A percentile compares a stretch with the other conserved stretches of the same genome.
Evolutionary conservation across 1,284 basidiomycete species (phyloP).

Genomic region (Meripilus lineatus): DNA sequence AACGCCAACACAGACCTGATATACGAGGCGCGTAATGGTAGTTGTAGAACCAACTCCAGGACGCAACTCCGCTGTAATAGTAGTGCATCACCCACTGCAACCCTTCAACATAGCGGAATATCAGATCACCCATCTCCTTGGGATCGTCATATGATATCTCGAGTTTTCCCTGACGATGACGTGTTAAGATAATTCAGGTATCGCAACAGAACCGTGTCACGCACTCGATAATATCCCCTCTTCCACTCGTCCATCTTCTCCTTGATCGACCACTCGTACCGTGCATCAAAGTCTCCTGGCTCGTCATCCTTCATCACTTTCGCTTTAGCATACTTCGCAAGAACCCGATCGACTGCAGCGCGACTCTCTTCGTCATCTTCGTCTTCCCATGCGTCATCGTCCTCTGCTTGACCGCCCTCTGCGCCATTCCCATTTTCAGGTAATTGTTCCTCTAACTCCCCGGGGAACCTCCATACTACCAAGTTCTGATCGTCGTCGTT

Average conservation of each 20-base stretch:
- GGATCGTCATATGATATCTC: conserved; percentile 72
- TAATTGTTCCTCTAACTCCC: conserved; percentile 36
- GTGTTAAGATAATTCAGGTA: conserved; percentile 4
- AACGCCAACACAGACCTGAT: conserved; percentile 54
- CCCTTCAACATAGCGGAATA: conserved; percentile 87
- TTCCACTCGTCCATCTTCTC: conserved; percentile 95
- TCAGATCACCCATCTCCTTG: conserved; percentile 61
- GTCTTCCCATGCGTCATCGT: conserved; percentile 38
- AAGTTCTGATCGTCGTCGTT: conserved; percentile 79
- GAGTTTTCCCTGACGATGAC: conserved; percentile 63
- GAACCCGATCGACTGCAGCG: conserved; percentile 77
- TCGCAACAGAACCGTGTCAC: conserved; percentile 17
- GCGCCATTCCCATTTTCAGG: conserved; percentile 31
- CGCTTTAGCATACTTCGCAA: conserved; percentile 87
- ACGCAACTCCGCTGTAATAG: conserved; percentile 95
- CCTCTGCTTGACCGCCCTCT: conserved; percentile 23
- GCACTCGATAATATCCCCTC: conserved; percentile 80
- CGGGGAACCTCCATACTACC: conserved; percentile 59
- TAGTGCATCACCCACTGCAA: conserved; percentile 99
- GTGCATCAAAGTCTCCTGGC: conserved; percentile 71
- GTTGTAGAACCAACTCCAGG: conserved; percentile 99
- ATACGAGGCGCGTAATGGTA: conserved; percentile 97
- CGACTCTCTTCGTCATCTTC: conserved; percentile 43
- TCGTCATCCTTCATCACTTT: conserved; percentile 66
- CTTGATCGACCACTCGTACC: conserved; percentile 68